Conservation (phyloP, 2,329 filamentous ascomycete species). For the Aspergillus versicolor region DNA sequence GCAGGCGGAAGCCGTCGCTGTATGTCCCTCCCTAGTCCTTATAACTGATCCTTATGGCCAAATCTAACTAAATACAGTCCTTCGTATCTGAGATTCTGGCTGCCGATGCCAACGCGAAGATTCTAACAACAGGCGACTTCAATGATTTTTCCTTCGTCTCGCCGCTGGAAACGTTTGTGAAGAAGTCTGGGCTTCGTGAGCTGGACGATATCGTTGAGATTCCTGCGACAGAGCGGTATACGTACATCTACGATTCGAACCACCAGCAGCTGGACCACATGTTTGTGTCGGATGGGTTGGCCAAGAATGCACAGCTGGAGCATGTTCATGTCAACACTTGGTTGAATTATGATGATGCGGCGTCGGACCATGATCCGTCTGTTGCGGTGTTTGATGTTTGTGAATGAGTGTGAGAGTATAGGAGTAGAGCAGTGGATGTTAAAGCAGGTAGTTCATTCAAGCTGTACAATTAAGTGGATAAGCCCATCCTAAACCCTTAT, state of each 20-base stretch:
- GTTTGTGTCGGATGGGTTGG: conserved; percentile 59
- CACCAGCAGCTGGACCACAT: conserved; percentile 70
- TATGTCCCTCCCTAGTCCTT: conserved; percentile 32
- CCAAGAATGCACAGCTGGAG: conserved; percentile 47
- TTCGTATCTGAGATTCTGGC: conserved; percentile 61
- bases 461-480: no score
- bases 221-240: conserved; percentile 61
- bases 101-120: conserved; percentile 54
- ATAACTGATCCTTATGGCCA: background rate
- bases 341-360: conserved; percentile 56
- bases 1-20: conserved; percentile 61
- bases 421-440: background rate
- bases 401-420: conserved; percentile 25
- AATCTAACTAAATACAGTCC: conserved; percentile 27
- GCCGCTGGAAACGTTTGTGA: conserved; percentile 57
- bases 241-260: conserved; percentile 69
- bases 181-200: conserved; percentile 58
- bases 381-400: conserved; percentile 65
- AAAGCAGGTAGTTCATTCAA: no score
- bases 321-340: conserved; percentile 73
- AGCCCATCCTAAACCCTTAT: no score
- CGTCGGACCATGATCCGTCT: conserved; percentile 69
- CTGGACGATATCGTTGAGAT: conserved; percentile 61
- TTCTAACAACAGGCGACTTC: conserved; percentile 67
- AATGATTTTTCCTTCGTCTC: conserved; percentile 68